Conservation (phyloP, 805 yeast genomes). For the Yarrowia alimentaria region DNA sequence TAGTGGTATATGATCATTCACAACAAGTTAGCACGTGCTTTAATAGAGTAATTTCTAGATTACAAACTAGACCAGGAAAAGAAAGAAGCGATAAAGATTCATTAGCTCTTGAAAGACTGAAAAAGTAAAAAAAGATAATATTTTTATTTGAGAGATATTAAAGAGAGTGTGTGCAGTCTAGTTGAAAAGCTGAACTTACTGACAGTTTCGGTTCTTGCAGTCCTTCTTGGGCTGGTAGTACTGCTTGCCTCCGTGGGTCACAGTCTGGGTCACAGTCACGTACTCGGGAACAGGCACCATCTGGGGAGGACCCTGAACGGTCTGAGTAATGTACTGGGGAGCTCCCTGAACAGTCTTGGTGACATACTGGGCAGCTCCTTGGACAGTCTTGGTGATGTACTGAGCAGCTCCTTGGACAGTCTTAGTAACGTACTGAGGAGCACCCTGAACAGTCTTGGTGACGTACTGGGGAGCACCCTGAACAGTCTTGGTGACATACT, state of each 20-base stretch:
- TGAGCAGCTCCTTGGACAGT: slow-evolving; percentile 1
- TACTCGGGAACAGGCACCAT: slow-evolving; percentile 11
- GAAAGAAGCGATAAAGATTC: no score
- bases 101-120: no score
- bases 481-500: no score
- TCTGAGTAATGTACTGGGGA: slow-evolving; percentile 5
- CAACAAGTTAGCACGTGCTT: no score
- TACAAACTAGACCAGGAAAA: no score
- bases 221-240: slow-evolving; percentile 21
- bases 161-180: no score
- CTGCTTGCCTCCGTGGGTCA: slow-evolving; percentile 2
- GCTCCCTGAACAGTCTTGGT: slow-evolving; percentile 12
- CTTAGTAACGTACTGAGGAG: not conserved
- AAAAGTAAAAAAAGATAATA: not conserved
- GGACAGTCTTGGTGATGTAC: slow-evolving; percentile 2
- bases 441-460: no score
- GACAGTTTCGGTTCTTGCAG: slow-evolving; percentile 26
- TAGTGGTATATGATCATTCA: no score
- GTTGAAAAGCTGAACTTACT: no score
- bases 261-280: slow-evolving; percentile 16
- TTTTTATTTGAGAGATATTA: slow-evolving; percentile 3
- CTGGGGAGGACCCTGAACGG: slow-evolving; percentile 11
- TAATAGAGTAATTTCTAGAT: no score
- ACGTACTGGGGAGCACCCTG: no score
- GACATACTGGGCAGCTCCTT: not conserved